A percentile compares a stretch with the other conserved stretches of the same genome.
phyloP scores from a whole-genome alignment of 345 rosid genomes.

The Streptanthus diversifolius region DNA sequence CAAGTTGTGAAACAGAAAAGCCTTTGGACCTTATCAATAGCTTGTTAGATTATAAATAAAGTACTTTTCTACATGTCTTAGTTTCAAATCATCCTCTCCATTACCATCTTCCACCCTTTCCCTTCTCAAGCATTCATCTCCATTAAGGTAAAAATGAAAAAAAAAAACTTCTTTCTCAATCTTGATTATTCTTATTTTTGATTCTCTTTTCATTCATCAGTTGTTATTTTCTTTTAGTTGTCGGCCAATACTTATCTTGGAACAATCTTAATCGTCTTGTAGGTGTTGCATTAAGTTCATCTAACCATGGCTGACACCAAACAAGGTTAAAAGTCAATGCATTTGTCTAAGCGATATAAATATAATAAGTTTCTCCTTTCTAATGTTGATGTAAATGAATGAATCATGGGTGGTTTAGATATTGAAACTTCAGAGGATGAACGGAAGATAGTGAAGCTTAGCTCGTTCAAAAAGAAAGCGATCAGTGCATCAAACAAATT shows the following conservation, averaged over 20 bases:
- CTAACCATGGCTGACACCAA: conserved; percentile 45
- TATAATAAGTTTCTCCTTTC: background rate
- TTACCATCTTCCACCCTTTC: background rate
- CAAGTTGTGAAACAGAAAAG: background rate
- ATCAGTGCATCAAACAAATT: conserved; percentile 74
- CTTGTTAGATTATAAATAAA: conserved; percentile 12
- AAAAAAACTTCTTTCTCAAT: too few species aligned
- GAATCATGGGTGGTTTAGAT: conserved; percentile 21
- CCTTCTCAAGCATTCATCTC: background rate
- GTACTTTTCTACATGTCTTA: conserved; percentile 22
- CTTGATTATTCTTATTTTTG: too few species aligned
- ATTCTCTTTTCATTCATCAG: background rate
- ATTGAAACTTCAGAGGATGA: conserved; percentile 57
- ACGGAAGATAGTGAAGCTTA: conserved; percentile 59
- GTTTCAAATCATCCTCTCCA: conserved; percentile 16
- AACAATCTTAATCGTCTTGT: background rate
- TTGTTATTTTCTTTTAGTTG: background rate
- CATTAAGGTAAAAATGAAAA: too few species aligned
- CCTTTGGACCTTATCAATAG: conserved; percentile 24
- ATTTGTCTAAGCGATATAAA: background rate
- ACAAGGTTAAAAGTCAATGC: conserved; percentile 31
- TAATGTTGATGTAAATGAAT: background rate
- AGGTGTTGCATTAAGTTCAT: conserved; percentile 17
- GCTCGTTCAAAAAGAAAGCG: conserved; percentile 71
- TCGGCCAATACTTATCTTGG: background rate